Evolutionary conservation across 495 filamentous ascomycete species (phyloP).

Genomic region (Talaromyces stipitatus): DNA sequence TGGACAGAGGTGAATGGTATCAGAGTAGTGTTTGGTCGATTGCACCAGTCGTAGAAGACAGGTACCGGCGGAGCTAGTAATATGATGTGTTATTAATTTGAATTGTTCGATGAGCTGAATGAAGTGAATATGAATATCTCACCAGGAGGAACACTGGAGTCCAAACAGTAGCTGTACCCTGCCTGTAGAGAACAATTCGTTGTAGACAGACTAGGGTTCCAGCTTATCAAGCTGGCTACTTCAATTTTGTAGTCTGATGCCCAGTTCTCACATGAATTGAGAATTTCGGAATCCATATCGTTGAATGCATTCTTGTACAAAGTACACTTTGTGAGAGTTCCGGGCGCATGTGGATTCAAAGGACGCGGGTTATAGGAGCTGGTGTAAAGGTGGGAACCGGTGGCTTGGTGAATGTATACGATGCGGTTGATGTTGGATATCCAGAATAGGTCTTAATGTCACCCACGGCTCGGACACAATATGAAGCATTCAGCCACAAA

Average conservation of each 20-base stretch:
- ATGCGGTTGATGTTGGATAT: background rate
- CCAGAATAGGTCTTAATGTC: conserved; percentile 9
- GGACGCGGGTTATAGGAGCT: background rate
- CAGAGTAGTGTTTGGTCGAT: too few relatives aligned
- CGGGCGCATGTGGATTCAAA: background rate
- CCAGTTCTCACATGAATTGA: background rate
- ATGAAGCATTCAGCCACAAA: conserved; percentile 5
- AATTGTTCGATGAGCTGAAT: background rate
- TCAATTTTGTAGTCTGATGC: conserved; percentile 3
- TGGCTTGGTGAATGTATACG: conserved; percentile 3
- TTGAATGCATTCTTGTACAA: background rate
- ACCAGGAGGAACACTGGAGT: background rate
- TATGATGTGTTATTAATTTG: background rate
- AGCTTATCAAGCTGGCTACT: conserved; percentile 1
- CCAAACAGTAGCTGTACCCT: background rate
- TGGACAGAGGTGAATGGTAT: too few relatives aligned
- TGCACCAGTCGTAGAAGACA: too few relatives aligned
- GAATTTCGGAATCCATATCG: background rate
- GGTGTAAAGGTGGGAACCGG: background rate
- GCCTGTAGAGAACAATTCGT: background rate
- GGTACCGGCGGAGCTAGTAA: too few relatives aligned
- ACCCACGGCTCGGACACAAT: conserved; percentile 11
- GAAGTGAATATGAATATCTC: background rate
- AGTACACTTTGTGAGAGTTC: background rate
- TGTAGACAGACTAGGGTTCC: conserved; percentile 2